Base-by-base conservation (phyloP, 805 yeast species). In the Schizosaccharomyces octosporus region DNA sequence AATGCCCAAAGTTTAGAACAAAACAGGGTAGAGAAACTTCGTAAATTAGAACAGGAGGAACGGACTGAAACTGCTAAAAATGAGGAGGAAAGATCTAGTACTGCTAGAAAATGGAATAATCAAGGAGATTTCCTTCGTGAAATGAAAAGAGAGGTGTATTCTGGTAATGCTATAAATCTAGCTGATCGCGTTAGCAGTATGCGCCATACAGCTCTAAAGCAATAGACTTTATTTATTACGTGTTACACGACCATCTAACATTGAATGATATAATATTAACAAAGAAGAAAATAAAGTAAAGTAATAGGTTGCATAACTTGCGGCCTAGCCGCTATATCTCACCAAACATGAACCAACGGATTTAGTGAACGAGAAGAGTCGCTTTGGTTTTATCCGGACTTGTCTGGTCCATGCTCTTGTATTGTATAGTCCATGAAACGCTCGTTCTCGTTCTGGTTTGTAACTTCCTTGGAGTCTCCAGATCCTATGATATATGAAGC, bases 151-250 rank as follows among this genome's bases (percentile, higher is more conserved):
- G 57, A 51, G 3, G 32, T 51, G 9, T 51, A 51, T 29, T 51
- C 57, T 51, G 57, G 57, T 29, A 39, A 51, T 29, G n/a, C 31
- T 7, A n/a, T 51, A 27, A 51, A 29, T 11, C n/a, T 51, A 9
- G 57, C 31, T 5, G 57, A 51, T 15, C 57, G 57, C 21, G 57
- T 51, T 7, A 21, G 27, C n/a, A 21, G 57, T 21, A 29, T 21
- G 36, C 90, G 60, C 81, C 95, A 13, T 61, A 86, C 74, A 62
- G 93, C 84, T 6, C 78, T 80, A 1, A 86, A 76, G 70, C 99
- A 93, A 70, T 93, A 93, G 19, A 76, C 74, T 0, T 78, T 79
- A 66, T 89, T 87, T 4, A 75, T 76, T 55, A 89, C 75, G 61
- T 83, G 74, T 61, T 79, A 79, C 70, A 90, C 81, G 77, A 70